Conservation (phyloP, 2,329 filamentous ascomycete genomes). For the Ophiocordyceps sinensis region DNA sequence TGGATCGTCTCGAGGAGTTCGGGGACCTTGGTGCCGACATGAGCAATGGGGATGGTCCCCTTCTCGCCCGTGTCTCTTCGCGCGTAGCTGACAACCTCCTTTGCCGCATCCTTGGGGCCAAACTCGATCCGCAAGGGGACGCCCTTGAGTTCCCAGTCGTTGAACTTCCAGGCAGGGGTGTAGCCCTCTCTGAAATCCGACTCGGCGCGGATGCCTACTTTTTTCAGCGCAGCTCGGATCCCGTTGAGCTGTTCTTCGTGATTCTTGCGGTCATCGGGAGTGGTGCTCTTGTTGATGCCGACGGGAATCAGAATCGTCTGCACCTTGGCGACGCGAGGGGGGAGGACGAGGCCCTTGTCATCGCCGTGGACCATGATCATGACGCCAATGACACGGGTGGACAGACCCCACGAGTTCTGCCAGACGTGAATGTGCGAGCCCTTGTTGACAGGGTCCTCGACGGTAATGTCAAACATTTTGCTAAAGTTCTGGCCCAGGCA, state of each 20-base stretch:
- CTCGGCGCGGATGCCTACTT: constrained; percentile 62
- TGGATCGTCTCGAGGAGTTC: constrained; percentile 83
- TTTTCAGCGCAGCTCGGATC: constrained; percentile 54
- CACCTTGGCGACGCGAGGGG: constrained; percentile 74
- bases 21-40: constrained; percentile 60
- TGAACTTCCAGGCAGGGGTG: constrained; percentile 95
- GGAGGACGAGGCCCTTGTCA: constrained; percentile 86
- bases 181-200: constrained; percentile 81
- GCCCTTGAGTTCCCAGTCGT: constrained; percentile 95
- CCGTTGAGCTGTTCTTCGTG: constrained; percentile 64
- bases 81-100: constrained; percentile 69
- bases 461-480: constrained; percentile 97
- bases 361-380: constrained; percentile 99
- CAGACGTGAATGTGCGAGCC: constrained; percentile 75
- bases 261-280: constrained; percentile 61
- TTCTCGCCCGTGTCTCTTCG: constrained; percentile 83
- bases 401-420: constrained; percentile 99
- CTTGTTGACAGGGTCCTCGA: constrained; percentile 79
- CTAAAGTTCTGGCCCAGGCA: constrained; percentile 94
- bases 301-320: constrained; percentile 85
- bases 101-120: constrained; percentile 83
- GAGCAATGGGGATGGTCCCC: constrained; percentile 59
- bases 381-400: constrained; percentile 91
- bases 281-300: constrained; percentile 79
- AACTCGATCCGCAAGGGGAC: constrained; percentile 90